phyloP scores from a whole-genome alignment of 495 filamentous ascomycete species.

The Tuber indicum region DNA sequence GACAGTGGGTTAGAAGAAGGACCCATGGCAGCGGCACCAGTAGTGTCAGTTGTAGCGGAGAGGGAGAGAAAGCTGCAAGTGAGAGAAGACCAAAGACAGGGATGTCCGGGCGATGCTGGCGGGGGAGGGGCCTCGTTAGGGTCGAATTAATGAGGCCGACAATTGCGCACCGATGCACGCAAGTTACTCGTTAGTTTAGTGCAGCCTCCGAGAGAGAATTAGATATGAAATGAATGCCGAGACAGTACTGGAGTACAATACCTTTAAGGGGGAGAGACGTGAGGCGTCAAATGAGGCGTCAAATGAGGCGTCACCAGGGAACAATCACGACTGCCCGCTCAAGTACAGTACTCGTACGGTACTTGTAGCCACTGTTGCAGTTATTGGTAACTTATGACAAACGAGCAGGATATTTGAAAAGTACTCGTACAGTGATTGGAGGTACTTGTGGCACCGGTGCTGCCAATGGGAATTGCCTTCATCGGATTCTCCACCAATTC shows the following conservation, averaged over 20 bases:
- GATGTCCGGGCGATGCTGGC: background rate
- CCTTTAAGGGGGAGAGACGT: background rate
- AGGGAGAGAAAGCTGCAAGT: background rate
- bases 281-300: background rate
- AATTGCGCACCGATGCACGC: background rate
- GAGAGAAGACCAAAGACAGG: background rate
- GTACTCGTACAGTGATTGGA: background rate
- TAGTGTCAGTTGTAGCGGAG: background rate
- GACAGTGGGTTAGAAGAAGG: conserved; percentile 6
- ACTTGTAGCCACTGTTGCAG: too few species aligned
- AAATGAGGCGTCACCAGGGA: background rate
- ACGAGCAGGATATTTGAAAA: too few species aligned
- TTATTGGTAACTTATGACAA: too few species aligned
- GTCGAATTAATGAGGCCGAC: background rate
- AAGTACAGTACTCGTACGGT: too few species aligned
- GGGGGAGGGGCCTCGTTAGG: background rate
- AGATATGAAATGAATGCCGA: background rate
- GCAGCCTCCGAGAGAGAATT: background rate
- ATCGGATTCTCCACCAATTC: background rate
- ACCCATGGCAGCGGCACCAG: background rate
- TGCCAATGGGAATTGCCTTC: background rate
- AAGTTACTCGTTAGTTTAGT: background rate
- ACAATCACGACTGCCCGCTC: too few species aligned
- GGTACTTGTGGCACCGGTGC: background rate
- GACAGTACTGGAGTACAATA: background rate